Conservation (phyloP, 108 stramenopile genomes). For the Cyclotella baltica region DNA sequence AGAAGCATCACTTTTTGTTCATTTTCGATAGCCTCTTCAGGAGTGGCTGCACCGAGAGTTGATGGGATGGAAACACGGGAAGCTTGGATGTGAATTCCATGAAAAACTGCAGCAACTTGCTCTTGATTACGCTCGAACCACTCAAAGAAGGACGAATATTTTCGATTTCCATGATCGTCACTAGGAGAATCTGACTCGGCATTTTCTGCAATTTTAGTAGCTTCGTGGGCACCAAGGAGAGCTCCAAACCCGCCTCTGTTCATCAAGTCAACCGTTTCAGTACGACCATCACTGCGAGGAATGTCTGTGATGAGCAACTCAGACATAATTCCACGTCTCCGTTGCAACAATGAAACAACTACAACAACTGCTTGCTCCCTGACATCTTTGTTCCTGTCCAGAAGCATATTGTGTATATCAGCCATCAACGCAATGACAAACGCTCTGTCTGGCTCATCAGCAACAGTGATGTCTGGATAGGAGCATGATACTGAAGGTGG, state of each 20-base stretch:
- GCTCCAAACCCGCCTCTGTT: slow-evolving; percentile 88
- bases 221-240: slow-evolving; percentile 77
- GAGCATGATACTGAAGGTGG: slow-evolving; percentile 49
- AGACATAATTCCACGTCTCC: slow-evolving; percentile 73
- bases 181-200: slow-evolving; percentile 1
- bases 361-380: slow-evolving; percentile 69
- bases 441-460: slow-evolving; percentile 70
- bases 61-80: slow-evolving; percentile 59
- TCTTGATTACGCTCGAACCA: slow-evolving; percentile 77
- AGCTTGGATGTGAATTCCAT: slow-evolving; percentile 64
- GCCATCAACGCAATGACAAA: slow-evolving; percentile 80
- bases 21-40: slow-evolving; percentile 80
- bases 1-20: slow-evolving; percentile 81
- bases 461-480: slow-evolving; percentile 70
- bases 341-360: slow-evolving; percentile 73
- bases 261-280: slow-evolving; percentile 84
- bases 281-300: slow-evolving; percentile 53
- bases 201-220: slow-evolving; percentile 67
- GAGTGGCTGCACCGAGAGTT: slow-evolving; percentile 56
- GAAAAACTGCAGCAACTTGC: slow-evolving; percentile 75
- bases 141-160: slow-evolving; percentile 83
- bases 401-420: slow-evolving; percentile 66
- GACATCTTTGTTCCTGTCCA: slow-evolving; percentile 61
- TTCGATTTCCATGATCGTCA: slow-evolving; percentile 48
- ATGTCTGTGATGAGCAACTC: slow-evolving; percentile 79